These are phyloP conservation scores for Lepidopterella palustris DNA, from an alignment of 495 filamentous ascomycete genomes.

Conservation along the genomic window DNA sequence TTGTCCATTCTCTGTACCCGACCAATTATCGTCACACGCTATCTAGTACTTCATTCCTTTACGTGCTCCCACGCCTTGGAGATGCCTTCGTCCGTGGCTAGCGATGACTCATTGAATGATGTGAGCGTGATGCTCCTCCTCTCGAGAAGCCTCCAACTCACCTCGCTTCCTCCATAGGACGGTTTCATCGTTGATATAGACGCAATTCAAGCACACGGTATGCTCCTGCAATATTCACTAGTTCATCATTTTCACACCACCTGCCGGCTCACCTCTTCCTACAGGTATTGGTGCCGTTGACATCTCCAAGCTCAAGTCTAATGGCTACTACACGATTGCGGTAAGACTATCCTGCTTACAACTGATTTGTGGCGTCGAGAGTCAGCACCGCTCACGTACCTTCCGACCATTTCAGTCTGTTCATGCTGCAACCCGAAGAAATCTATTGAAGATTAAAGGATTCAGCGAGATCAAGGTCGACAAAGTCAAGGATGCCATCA, in stretches of 20 bases:
- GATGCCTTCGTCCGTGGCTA: conserved; percentile 48
- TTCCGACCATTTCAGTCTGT: conserved; percentile 46
- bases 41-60: background rate
- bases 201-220: conserved; percentile 65
- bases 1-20: too few relatives aligned
- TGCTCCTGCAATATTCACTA: conserved; percentile 1
- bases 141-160: background rate
- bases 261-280: background rate
- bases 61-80: conserved; percentile 11
- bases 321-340: conserved; percentile 65
- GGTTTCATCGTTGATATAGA: conserved; percentile 69
- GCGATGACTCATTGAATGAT: conserved; percentile 50
- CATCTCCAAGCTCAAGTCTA: conserved; percentile 66
- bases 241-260: background rate
- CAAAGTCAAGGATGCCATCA: conserved; percentile 71
- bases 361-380: background rate
- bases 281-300: conserved; percentile 67
- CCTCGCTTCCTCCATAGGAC: conserved; percentile 14
- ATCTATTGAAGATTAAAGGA: conserved; percentile 67
- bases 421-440: conserved; percentile 57
- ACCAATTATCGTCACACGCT: too few relatives aligned
- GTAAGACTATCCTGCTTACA: conserved; percentile 36
- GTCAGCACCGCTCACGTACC: background rate
- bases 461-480: conserved; percentile 79
- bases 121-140: conserved; percentile 30